Conservation (phyloP, 2,329 filamentous ascomycete genomes). For the Aureobasidium lini region DNA sequence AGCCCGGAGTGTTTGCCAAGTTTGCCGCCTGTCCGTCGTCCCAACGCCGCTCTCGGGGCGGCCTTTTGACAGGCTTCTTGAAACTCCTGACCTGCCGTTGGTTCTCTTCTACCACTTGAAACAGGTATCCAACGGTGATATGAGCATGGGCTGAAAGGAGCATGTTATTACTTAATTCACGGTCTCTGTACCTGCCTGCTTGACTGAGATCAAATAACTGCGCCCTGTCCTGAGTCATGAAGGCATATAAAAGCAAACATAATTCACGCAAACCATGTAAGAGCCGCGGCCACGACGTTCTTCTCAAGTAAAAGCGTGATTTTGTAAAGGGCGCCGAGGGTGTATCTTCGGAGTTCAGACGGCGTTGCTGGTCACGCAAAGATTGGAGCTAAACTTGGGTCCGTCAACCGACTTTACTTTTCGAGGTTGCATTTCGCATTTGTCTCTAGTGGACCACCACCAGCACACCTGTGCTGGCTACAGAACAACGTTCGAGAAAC, state of each 20-base stretch:
- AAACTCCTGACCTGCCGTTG: constrained; percentile 1
- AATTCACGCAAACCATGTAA: constrained; percentile 6
- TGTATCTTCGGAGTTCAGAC: neutral
- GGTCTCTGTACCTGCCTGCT: neutral
- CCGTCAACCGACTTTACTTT: neutral
- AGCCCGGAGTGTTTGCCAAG: constrained; percentile 3
- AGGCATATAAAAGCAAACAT: neutral
- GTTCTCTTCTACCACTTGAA: neutral
- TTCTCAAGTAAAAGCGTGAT: constrained; percentile 9
- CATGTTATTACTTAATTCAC: neutral
- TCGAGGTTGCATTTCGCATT: neutral
- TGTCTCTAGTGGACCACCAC: neutral
- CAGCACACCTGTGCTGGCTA: neutral
- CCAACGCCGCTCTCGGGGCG: constrained; percentile 10
- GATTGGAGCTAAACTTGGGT: neutral
- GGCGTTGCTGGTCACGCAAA: neutral
- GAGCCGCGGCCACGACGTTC: neutral
- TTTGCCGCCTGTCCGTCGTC: neutral
- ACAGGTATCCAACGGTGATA: constrained; percentile 3
- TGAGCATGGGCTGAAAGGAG: neutral
- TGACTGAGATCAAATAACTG: neutral
- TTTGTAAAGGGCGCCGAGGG: neutral
- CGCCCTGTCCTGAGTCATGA: neutral
- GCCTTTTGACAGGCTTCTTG: neutral
- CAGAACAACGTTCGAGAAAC: neutral